Conservation (phyloP, 768 basidiomycete species). For the Solioccasus polychromus region DNA sequence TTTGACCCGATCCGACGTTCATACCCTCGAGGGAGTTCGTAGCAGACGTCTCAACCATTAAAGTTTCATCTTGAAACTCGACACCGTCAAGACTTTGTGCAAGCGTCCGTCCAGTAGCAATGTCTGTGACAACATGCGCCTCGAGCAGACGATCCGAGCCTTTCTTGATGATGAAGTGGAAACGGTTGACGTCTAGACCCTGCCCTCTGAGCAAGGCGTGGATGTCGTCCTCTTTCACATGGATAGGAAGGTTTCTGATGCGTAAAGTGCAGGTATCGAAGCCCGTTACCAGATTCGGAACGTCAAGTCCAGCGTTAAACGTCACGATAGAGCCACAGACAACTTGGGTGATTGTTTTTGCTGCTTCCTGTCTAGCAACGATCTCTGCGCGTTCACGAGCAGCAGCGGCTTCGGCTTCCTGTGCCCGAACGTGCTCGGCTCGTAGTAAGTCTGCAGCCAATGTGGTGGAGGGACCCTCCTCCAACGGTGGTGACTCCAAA, state of each 20-base stretch:
- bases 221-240: slow-evolving; percentile 40
- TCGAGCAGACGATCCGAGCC: slow-evolving; percentile 31
- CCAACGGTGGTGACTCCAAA: neutral
- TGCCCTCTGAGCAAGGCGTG: slow-evolving; percentile 41
- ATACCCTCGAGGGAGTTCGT: slow-evolving; percentile 41
- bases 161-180: slow-evolving; percentile 35
- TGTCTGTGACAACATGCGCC: slow-evolving; percentile 43
- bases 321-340: slow-evolving; percentile 48
- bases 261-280: slow-evolving; percentile 51
- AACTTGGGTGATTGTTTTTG: slow-evolving; percentile 39
- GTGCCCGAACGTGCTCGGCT: slow-evolving; percentile 2
- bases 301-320: slow-evolving; percentile 47
- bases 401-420: slow-evolving; percentile 13
- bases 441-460: neutral
- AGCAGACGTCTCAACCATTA: slow-evolving; percentile 43
- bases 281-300: slow-evolving; percentile 43
- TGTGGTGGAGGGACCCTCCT: neutral
- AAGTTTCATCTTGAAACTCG: slow-evolving; percentile 42
- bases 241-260: slow-evolving; percentile 43
- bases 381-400: slow-evolving; percentile 11
- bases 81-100: slow-evolving; percentile 45
- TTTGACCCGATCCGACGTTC: slow-evolving; percentile 33
- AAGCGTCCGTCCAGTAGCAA: slow-evolving; percentile 40
- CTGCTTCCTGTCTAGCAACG: slow-evolving; percentile 37
- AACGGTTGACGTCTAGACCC: slow-evolving; percentile 34